Percentiles rank a stretch among this genome's conserved stretches.
phyloP scores from a whole-genome alignment of 345 rosid species.

The Crucihimalaya himalaica region DNA sequence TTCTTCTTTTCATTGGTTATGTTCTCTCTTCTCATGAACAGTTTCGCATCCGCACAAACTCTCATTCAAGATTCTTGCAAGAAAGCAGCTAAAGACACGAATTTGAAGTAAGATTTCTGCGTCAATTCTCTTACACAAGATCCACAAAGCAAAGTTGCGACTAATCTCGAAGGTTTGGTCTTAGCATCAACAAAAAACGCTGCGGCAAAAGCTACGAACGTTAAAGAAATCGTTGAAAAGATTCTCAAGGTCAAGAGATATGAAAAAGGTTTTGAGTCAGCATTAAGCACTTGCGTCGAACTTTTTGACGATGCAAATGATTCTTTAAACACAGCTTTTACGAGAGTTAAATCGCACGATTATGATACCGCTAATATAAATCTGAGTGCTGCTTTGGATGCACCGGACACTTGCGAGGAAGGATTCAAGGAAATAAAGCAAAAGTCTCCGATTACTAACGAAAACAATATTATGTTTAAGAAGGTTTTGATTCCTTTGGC shows the following conservation, averaged over 20 bases:
- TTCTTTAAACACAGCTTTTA: conserved; percentile 8
- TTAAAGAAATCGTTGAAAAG: neutral
- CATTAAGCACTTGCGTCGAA: conserved; percentile 41
- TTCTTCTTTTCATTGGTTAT: conserved; percentile 3
- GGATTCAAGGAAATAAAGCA: conserved; percentile 40
- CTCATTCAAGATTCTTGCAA: conserved; percentile 33
- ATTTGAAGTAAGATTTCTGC: conserved; percentile 40
- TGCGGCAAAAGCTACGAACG: conserved; percentile 16
- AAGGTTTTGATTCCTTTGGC: conserved; percentile 46
- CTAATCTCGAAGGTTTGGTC: conserved; percentile 22
- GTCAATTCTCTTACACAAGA: conserved; percentile 34
- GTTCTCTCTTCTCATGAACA: conserved; percentile 1
- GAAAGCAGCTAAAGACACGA: conserved; percentile 36
- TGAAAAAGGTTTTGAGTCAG: neutral
- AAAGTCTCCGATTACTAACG: conserved; percentile 36
- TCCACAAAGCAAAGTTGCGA: conserved; percentile 36
- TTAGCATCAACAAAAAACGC: conserved; percentile 27
- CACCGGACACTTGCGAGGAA: conserved; percentile 42
- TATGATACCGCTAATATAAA: conserved; percentile 27
- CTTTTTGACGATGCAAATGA: conserved; percentile 32
- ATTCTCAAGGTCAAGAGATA: conserved; percentile 3
- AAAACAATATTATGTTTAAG: conserved; percentile 36
- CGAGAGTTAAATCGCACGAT: conserved; percentile 15
- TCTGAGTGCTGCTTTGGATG: conserved; percentile 46
- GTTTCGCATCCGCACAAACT: conserved; percentile 12